phyloP scores from a whole-genome alignment of 1,284 basidiomycete genomes.

The Cutaneotrichosporon spelunceum region DNA sequence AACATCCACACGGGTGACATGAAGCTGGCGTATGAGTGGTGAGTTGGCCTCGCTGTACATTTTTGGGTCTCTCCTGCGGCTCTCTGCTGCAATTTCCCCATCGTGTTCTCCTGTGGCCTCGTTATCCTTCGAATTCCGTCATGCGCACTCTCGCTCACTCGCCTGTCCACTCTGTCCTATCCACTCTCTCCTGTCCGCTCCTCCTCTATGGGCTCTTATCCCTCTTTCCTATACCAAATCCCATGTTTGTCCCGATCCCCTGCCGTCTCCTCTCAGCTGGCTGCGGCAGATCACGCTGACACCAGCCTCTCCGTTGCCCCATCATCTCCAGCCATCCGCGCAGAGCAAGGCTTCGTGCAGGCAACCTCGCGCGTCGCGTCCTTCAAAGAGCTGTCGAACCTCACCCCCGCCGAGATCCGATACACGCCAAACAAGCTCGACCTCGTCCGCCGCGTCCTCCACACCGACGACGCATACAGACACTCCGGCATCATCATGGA shows the following conservation, averaged over 20 bases:
- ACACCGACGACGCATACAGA: constrained; percentile 75
- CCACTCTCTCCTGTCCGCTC: too few species aligned
- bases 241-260: too few species aligned
- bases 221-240: background rate
- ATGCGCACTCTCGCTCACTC: too few species aligned
- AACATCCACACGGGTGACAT: constrained; percentile 90
- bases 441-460: constrained; percentile 74
- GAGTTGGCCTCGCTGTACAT: constrained; percentile 45
- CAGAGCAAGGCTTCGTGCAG: constrained; percentile 87
- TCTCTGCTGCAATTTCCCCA: background rate
- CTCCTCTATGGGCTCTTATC: background rate
- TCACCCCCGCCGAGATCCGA: constrained; percentile 85
- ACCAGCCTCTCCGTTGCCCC: constrained; percentile 69
- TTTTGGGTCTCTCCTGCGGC: too few species aligned
- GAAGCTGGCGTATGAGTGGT: constrained; percentile 95
- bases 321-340: constrained; percentile 60
- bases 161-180: too few species aligned
- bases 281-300: background rate
- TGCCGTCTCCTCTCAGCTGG: background rate
- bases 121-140: too few species aligned
- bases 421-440: constrained; percentile 75
- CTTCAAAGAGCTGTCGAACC: constrained; percentile 65
- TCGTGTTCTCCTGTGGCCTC: too few species aligned
- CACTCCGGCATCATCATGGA: constrained; percentile 86
- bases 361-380: constrained; percentile 68